Evolutionary conservation across 371 early-diverging fungal genomes (phyloP), one percentile per base, ranked within the genome.

Genomic region (Blakeslea trispora): DNA sequence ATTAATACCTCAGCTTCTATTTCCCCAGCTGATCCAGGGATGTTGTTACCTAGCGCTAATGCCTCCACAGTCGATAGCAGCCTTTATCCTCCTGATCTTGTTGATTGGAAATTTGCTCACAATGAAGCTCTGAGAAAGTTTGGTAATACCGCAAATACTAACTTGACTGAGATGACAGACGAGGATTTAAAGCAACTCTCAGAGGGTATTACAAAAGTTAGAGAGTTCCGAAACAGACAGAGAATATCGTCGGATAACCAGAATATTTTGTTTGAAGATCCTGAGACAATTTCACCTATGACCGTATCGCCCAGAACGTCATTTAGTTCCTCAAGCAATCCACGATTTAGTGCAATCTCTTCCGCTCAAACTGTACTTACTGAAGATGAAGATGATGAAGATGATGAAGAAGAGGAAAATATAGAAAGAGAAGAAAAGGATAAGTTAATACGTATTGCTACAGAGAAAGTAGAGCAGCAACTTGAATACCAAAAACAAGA

Each of bases 41-140:
- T 45, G 4, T 1, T 23, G 7, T 14, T 21, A 1, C 21, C 23
- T 23, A 45, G 45, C 23, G 24, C 23, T 1, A 22, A 23, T 45
- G 13, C 45, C 1, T 17, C 45, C 21, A 23, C 45, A 7, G 45
- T 3, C 5, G 23, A 14, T 10, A 23, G 23, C 1, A 45, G 13
- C 13, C 7, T 34, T 9, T n/a, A 48, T 1, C 58, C 71, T 40
- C 81, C 84, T 0, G 79, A 78, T 19, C 69, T 85, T n/a, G 78
- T 83, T 5, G 92, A 92, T 61, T 92, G 91, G 91, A 81, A 76
- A 19, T 90, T 80, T 70, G 92, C 92, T 0, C 81, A 81, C 50
- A 74, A 74, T 40, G 92, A 92, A 55, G 87, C 85, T 3, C 77
- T 80, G 7, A 59, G 77, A 4, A 77, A 84, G 40, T 63, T 60